Evolutionary conservation across 768 basidiomycete genomes (phyloP), one percentile per base, ranked within the genome.

Genomic region (Macrolepiota dolichaula): DNA sequence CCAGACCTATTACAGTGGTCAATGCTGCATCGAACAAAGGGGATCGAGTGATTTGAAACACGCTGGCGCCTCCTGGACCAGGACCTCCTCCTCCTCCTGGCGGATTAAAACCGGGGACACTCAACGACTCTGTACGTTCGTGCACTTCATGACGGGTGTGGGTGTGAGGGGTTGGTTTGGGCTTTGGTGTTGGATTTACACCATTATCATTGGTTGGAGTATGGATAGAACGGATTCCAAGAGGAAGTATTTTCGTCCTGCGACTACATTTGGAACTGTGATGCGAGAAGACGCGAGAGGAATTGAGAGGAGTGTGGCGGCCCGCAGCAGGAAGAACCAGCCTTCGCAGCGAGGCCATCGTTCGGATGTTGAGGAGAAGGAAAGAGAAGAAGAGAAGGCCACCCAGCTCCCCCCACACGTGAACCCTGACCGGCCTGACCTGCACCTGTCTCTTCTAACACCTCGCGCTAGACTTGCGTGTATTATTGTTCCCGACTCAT

Each of bases 1-100:
- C 77, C 62, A 89, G 72, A n/a, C 86, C 86, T 64, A 88, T 74
- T 13, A 85, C 67, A 0, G 86, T 83, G 7, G 85, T 87, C 36
- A 86, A 67, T 7, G 83, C 78, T 32, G 82, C 85, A 72, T 88
- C 85, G 22, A 78, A 63, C 22, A 81, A 61, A n/a, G 80, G 78
- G 4, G 73, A 76, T 27, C 71, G 74, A n/a, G 79, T 79, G 49
- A 79, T 64, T 6, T 72, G 66, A 61, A 77, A 78, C 6, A 54
- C 44, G 9, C 72, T 71, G 19, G 65, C 68, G 6, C 76, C 75
- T 11, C 74, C 75, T 17, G 66, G 42, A 32, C 68, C 71, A 6
- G 71, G 65, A 44, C 73, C 73, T 35, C 67, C 74, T 27, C 65
- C 62, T 0, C 75, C 76, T 38, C 73, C 77, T 13, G 77, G 78